These are phyloP conservation scores for Neurospora sublineolata DNA, from an alignment of 495 filamentous ascomycete genomes.

Conservation along the genomic window DNA sequence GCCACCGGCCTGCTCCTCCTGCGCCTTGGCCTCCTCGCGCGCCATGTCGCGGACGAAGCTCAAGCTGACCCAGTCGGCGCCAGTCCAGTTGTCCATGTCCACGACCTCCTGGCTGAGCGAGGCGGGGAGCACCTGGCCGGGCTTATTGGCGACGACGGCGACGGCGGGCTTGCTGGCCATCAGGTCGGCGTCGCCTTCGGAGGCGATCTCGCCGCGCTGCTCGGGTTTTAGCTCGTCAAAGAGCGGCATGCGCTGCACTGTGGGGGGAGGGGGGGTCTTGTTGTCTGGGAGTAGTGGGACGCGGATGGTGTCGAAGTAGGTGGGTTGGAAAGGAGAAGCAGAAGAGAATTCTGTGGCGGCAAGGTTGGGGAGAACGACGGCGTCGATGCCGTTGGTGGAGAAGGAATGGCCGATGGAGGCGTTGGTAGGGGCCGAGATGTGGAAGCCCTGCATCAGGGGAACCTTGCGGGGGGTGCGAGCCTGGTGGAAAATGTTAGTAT, in stretches of 20 bases:
- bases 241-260: conserved; percentile 3
- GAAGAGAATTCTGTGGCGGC: conserved; percentile 2
- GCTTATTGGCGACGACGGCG: conserved; percentile 33
- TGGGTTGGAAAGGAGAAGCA: neutral
- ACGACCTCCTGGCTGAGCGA: conserved; percentile 28
- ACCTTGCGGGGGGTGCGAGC: conserved; percentile 15
- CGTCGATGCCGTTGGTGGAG: conserved; percentile 24
- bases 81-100: conserved; percentile 24
- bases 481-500: conserved; percentile 18
- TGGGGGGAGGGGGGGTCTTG: conserved; percentile 8
- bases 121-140: conserved; percentile 28
- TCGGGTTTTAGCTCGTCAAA: neutral
- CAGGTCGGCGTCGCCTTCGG: conserved; percentile 27
- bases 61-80: conserved; percentile 37
- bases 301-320: conserved; percentile 28
- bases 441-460: conserved; percentile 41
- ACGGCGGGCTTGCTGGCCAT: conserved; percentile 19
- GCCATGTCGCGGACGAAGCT: conserved; percentile 28
- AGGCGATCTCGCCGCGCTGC: neutral
- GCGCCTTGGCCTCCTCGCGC: conserved; percentile 5
- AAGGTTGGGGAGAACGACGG: conserved; percentile 28
- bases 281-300: conserved; percentile 38
- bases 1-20: conserved; percentile 14
- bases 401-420: conserved; percentile 5
- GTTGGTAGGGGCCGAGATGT: conserved; percentile 25